Evolutionary conservation across 2,329 filamentous ascomycete genomes (phyloP), one percentile per base, ranked within the genome.

Genomic region (Immersiporthe knoxdaviesiana): DNA sequence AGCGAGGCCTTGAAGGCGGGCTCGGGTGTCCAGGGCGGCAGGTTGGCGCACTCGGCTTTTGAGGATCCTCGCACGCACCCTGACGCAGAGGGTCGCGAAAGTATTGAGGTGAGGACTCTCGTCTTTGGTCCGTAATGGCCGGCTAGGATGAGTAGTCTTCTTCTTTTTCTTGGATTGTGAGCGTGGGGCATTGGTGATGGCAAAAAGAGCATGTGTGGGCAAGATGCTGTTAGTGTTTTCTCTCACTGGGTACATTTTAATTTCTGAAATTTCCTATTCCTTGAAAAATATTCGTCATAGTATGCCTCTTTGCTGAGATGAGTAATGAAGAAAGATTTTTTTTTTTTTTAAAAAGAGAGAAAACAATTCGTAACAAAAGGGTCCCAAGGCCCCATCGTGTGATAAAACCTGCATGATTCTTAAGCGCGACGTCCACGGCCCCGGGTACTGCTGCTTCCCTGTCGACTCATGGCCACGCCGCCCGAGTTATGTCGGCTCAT

Each of bases 81-180:
- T 24, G 91, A 90, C 60, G 92, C 91, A 5, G 88, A 89, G 72
- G 87, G 87, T 0, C 85, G 94, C 73, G 92, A 97, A 83, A 97
- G 93, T 77, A 97, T 97, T 77, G 94, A 97, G 79, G 92, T 97
- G 21, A 86, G 94, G 74, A 90, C 92, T 47, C 83, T 97, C 78
- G 91, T 97, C 0, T 97, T 97, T 84, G 92, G 91, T 0, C 82
- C 84, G 18, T 86, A 72, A 81, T 24, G 14, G 47, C 6, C 8
- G 41, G 18, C 14, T 16, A 24, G 11, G 37, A 32, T 39, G 7
- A 8, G 10, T 21, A 47, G 44, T 3, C 5, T 52, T 14, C 6
- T 54, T 2, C 14, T 37, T 35, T 35, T 35, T 8, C 35, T 35
- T 35, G 4, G n/a, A 4, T 7, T 41, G 56, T n/a, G 52, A n/a